Evolutionary conservation across 1,284 basidiomycete genomes (phyloP), one percentile per base, ranked within the genome.

Genomic region (Cryptococcus wingfieldii): DNA sequence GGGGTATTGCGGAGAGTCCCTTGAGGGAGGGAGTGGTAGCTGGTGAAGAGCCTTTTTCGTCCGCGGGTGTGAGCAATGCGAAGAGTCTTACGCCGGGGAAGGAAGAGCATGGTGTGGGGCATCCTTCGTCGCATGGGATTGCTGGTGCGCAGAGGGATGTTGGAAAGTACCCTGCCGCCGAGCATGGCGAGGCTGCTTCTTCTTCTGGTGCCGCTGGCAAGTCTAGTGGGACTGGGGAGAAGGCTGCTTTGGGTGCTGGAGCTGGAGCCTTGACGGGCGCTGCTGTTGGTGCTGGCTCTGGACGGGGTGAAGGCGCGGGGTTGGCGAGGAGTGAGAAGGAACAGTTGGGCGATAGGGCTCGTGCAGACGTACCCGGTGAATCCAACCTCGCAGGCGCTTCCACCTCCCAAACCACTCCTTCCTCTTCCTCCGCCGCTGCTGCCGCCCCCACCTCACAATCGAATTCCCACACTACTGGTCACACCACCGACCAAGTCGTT

Each of bases 101-200:
- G 8, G 64, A 61, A 37, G 27, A 55, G 16, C 60, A 61, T 6
- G 68, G 63, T 4, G 65, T 67, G 13, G 69, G 68, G 8, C 65
- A 73, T 49, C 64, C 68, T 27, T 49, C 66, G 0, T 60, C 62
- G 9, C 52, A 62, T 18, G 55, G 46, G n/a, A 34, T 46, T 12
- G 53, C 58, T 5, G 66, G 61, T 13, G 60, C 65, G 5, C 52
- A 58, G 6, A 53, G 67, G 38, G 51, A 63, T 41, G 61, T 64
- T 3, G 64, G 64, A 9, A 41, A 54, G 1, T 71, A 70, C 58
- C 67, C 69, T 42, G 41, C 47, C 13, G 55, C 56, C 13, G 59
- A 65, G 27, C 58, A 62, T 38, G 49, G 10, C 23, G 23, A 23
- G 23, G 2, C 23, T 12, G 12, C 34, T 7, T 19, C 55, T 53